Base-by-base conservation (phyloP, 202 grass and related monocot genomes). In the Setaria italica region DNA sequence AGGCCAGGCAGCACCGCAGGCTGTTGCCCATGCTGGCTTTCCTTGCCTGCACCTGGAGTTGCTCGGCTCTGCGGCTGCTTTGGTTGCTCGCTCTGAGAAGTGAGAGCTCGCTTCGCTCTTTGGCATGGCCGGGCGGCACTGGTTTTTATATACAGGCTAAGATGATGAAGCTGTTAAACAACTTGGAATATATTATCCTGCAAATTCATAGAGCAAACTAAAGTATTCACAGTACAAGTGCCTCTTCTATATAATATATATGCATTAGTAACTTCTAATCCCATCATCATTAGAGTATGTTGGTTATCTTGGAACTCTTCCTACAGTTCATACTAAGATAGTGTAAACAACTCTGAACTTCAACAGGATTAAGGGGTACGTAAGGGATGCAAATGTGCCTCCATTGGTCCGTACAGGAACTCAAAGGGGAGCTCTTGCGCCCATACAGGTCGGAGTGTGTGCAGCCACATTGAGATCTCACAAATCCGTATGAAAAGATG, bases 1-100 rank as follows among this genome's bases (percentile, higher is more conserved):
- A 99, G 29, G 90, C 92, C 65, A 96, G 89, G 87, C 90, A 99
- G 80, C 97, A 99, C 56, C 88, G 87, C 33, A 99, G 89, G 77
- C 88, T 94, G 85, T 99, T 99, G 72, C 97, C 90, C 94, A 99
- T 99, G 51, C 54, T 42, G 0, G 43, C 50, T 49, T 80, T 65
- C 65, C 64, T 81, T 78, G 80, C 55, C 74, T 2, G 57, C 45
- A 30, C 10, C 74, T 77, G 54, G 72, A 72, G 63, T 75, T 33
- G 69, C 54, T 79, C 15, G 43, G 59, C 60, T 56, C 19, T 39
- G 25, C 60, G 47, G 5, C 39, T 68, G 17, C 4, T 42, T 79
- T 54, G 35, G 7, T 25, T 47, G 43, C 19, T 82, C 21, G 67
- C 45, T 78, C 62, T 66, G 80, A 66, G 16, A 20, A 49, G 16